Base-by-base conservation (phyloP, 441 rosid genomes). In the Heliophila coronopifolia region DNA sequence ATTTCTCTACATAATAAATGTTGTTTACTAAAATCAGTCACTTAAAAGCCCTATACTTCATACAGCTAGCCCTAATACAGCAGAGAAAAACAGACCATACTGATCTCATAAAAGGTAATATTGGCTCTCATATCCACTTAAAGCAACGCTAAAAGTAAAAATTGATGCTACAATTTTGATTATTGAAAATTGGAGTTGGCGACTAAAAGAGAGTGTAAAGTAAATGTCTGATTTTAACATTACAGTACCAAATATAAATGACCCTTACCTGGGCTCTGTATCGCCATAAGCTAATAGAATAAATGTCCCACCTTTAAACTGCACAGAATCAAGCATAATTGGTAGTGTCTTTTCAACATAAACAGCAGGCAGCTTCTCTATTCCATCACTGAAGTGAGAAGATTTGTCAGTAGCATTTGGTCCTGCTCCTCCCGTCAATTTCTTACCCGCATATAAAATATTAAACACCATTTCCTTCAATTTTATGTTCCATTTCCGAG, bases 241-340 rank as follows among this genome's bases (percentile, higher is more conserved):
- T 37, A 44, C 1, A 45, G 33, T 13, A 15, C 25, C 9, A 52
- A 10, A 22, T 40, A 38, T 46, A 40, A 46, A 48, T 54, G 63
- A 48, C 43, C 58, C 76, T 76, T 45, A 93, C 99, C 97, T 80
- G 41, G 99, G 93, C 68, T 88, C 99, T 37, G 62, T 74, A 71
- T 93, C 99, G 44, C 99, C 99, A 47, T 83, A 88, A 22, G 84
- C 94, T 61, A 93, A 78, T 63, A 93, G 80, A 80, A 77, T 76
- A 46, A 88, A 72, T 23, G 83, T 81, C 68, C 97, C 99, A 36
- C 77, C 73, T 73, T 80, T 88, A 75, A 88, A 92, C 63, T 83
- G 91, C 54, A 93, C 89, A 49, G 99, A 81, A 77, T 93, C 99
- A 61, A 93, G 76, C 48, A 77, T 82, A 63, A 93, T 73, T 4